phyloP scores from a whole-genome alignment of 331 rosid species.

The Malus hybrid region DNA sequence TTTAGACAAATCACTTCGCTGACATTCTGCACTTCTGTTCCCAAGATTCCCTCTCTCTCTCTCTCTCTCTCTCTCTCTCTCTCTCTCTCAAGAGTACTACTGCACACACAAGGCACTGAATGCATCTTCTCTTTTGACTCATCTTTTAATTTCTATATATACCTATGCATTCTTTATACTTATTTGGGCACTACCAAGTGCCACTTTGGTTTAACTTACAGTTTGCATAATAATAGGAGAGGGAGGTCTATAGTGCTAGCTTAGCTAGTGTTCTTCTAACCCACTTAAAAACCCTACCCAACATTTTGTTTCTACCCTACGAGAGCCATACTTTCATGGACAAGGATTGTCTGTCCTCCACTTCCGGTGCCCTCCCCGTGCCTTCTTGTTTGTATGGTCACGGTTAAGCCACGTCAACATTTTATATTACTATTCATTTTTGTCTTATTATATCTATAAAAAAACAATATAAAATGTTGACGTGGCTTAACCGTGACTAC shows the following conservation, averaged over 20 bases:
- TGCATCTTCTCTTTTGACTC: not conserved
- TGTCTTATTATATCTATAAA: too few species aligned
- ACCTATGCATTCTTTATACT: not conserved
- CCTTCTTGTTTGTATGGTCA: too few species aligned
- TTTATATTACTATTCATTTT: too few species aligned
- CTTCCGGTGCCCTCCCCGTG: too few species aligned
- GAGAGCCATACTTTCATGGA: not conserved
- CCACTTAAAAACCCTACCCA: too few species aligned
- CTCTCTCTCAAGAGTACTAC: slow-evolving; percentile 2
- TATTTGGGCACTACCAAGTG: not conserved
- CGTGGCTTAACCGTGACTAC: too few species aligned
- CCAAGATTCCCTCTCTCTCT: slow-evolving; percentile 14
- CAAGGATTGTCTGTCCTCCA: too few species aligned
- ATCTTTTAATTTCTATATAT: not conserved
- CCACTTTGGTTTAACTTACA: not conserved
- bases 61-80: not conserved
- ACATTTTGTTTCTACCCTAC: too few species aligned
- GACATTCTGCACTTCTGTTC: slow-evolving; percentile 70
- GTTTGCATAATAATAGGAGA: not conserved
- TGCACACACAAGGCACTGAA: not conserved
- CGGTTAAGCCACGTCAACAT: too few species aligned
- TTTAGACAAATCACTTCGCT: slow-evolving; percentile 54
- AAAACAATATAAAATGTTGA: too few species aligned
- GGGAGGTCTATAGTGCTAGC: not conserved
- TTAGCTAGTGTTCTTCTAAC: not conserved